phyloP scores from a whole-genome alignment of 164 flowering plant genomes.

The Umbellularia californica region DNA sequence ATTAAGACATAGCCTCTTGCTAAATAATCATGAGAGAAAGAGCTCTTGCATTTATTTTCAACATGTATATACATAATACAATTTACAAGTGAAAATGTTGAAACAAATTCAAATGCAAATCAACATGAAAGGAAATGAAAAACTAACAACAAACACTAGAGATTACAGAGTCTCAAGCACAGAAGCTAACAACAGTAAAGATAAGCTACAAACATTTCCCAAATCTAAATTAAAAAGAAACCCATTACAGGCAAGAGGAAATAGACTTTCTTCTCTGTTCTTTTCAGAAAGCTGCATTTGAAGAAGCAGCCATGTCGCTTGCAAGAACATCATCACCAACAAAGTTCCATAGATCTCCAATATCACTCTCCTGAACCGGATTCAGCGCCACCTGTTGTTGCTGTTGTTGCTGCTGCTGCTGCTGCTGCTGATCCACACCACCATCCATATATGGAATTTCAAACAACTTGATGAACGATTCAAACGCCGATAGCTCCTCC shows the following conservation, averaged over 20 bases:
- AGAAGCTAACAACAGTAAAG: background rate
- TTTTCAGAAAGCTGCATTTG: background rate
- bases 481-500: constrained; percentile 77
- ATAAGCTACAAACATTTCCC: background rate
- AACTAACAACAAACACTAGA: background rate
- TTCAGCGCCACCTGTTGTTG: background rate
- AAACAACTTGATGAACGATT: constrained; percentile 66
- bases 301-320: background rate
- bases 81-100: no score
- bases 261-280: background rate
- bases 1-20: no score
- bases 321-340: constrained; percentile 44
- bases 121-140: background rate
- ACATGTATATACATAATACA: no score
- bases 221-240: background rate
- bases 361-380: constrained; percentile 29
- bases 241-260: background rate
- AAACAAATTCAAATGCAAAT: background rate
- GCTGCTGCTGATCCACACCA: constrained; percentile 20
- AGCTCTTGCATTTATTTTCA: no score
- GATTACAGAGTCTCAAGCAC: background rate
- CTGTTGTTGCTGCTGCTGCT: no score
- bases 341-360: constrained; percentile 62
- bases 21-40: no score
- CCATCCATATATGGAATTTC: constrained; percentile 73